Base-by-base conservation (phyloP, 106 monocot genomes). In the Acorus gramineus region DNA sequence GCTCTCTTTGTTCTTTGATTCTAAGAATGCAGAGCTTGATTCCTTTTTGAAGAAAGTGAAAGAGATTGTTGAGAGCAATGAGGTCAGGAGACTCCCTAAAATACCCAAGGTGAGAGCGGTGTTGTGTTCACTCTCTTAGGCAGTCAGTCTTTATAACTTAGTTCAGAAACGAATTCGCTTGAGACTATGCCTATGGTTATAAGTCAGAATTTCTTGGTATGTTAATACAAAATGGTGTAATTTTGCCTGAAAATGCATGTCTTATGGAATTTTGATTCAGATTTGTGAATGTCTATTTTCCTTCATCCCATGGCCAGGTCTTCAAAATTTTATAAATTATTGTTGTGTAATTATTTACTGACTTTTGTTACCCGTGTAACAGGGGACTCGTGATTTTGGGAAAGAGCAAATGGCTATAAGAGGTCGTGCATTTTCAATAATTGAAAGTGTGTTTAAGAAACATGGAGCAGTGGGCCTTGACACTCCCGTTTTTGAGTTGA, bases 351-450 rank as follows among this genome's bases (percentile, higher is more conserved):
- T 28, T 28, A 28, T 28, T 28, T 28, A 28, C 28, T 28, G 1
- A 28, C 28, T 28, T 28, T 28, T 28, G 28, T 28, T 28, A 28
- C 28, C 28, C 1, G 28, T 28, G 28, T 28, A 28, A 28, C 28
- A 98, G 98, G 98, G 98, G 11, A 98, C 98, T 49, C 87, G 98
- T 71, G 98, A 98, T 75, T 98, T 91, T 83, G 91, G 82, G 8
- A 88, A 91, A 69, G 85, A 98, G 10, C 82, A 98, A 75, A 98
- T 98, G 98, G 83, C 98, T 52, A 79, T 98, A 58, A 92, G 98
- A 69, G 91, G 88, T 44, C 84, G 73, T 13, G 88, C 83, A 70
- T 88, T 98, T 77, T 88, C 92, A 55, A 81, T 88, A 50, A 98
- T 98, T 64, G 54, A 73, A 61, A 58, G 75, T 43, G 82, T 92